These are phyloP conservation scores for Cryoendolithus antarcticus DNA, from an alignment of 2,329 filamentous ascomycete genomes.

Conservation along the genomic window DNA sequence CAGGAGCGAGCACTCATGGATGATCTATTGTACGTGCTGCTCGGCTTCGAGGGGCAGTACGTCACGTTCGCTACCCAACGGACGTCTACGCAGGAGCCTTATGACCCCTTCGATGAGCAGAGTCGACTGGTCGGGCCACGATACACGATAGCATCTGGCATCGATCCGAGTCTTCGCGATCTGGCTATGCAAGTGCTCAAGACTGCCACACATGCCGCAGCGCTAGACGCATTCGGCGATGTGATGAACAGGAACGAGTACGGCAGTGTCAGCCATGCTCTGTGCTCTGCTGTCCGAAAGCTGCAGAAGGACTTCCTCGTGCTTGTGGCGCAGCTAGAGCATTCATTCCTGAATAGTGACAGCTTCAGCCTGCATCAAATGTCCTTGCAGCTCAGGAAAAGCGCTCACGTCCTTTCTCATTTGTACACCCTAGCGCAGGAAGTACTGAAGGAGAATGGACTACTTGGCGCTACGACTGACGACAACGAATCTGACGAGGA, in stretches of 20 bases:
- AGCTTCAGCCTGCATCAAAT: slow-evolving; percentile 87
- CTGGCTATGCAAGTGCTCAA: slow-evolving; percentile 79
- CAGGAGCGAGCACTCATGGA: slow-evolving; percentile 84
- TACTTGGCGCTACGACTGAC: slow-evolving; percentile 65
- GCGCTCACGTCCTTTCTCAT: slow-evolving; percentile 81
- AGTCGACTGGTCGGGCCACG: slow-evolving; percentile 71
- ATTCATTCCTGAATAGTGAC: slow-evolving; percentile 78
- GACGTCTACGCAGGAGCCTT: slow-evolving; percentile 42
- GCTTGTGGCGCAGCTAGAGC: slow-evolving; percentile 84
- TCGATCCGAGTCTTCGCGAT: slow-evolving; percentile 85
- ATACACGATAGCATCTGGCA: slow-evolving; percentile 66
- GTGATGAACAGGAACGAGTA: slow-evolving; percentile 88
- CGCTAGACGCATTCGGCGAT: slow-evolving; percentile 84
- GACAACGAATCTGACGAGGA: slow-evolving; percentile 45
- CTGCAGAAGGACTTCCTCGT: slow-evolving; percentile 87
- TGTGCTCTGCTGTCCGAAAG: slow-evolving; percentile 89
- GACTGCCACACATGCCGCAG: slow-evolving; percentile 87
- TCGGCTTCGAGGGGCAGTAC: slow-evolving; percentile 98
- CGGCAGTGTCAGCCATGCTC: slow-evolving; percentile 85
- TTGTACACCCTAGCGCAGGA: slow-evolving; percentile 80
- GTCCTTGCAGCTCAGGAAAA: slow-evolving; percentile 81
- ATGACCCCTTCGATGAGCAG: slow-evolving; percentile 74
- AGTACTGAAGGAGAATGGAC: slow-evolving; percentile 72
- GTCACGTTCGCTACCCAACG: slow-evolving; percentile 54
- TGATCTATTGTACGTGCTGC: slow-evolving; percentile 86